Conservation (phyloP, 2,329 filamentous ascomycete species). For the Microdochium paspali region DNA sequence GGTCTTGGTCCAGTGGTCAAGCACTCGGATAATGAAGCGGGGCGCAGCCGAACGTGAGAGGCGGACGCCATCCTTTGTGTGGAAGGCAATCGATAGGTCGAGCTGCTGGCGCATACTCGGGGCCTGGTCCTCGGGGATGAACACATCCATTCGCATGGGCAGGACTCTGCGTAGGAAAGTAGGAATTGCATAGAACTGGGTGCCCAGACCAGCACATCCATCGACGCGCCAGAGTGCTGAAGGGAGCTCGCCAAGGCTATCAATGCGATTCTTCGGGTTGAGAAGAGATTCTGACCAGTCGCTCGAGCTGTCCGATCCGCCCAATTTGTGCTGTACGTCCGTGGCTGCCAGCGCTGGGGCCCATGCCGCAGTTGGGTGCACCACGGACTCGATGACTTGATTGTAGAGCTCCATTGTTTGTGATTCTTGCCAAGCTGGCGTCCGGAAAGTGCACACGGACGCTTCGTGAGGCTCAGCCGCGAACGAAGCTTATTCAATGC, state of each 20-base stretch:
- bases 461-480: too few species aligned
- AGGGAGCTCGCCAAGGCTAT: slow-evolving; percentile 37
- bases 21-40: slow-evolving; percentile 41
- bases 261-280: slow-evolving; percentile 52
- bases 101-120: slow-evolving; percentile 33
- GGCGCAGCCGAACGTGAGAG: slow-evolving; percentile 41
- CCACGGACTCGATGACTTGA: slow-evolving; percentile 41
- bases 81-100: slow-evolving; percentile 41
- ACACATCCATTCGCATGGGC: slow-evolving; percentile 49
- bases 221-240: slow-evolving; percentile 48
- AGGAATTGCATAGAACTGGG: slow-evolving; percentile 47
- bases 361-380: slow-evolving; percentile 46
- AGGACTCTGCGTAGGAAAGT: slow-evolving; percentile 34
- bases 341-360: slow-evolving; percentile 3
- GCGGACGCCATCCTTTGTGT: slow-evolving; percentile 39
- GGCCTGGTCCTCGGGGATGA: slow-evolving; percentile 41
- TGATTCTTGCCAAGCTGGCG: too few species aligned
- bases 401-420: slow-evolving; percentile 49
- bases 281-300: slow-evolving; percentile 39
- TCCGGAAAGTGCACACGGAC: too few species aligned
- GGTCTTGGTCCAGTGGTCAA: slow-evolving; percentile 39
- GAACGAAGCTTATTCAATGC: too few species aligned
- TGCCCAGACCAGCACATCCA: slow-evolving; percentile 46
- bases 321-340: not conserved
- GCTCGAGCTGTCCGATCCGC: not conserved